phyloP scores from a whole-genome alignment of 2,329 filamentous ascomycete genomes.

The Colletotrichum salicis region DNA sequence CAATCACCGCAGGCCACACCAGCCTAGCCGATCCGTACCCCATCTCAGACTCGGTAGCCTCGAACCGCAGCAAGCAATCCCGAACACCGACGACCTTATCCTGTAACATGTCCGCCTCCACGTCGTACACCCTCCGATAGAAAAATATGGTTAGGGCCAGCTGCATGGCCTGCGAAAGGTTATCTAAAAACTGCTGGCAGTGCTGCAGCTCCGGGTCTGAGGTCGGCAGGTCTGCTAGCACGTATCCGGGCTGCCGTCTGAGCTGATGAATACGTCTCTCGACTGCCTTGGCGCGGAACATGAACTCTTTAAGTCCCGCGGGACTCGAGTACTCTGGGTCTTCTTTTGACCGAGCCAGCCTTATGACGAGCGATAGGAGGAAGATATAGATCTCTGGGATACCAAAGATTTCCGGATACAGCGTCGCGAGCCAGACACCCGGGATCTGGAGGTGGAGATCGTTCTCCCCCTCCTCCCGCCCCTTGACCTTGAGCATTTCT shows the following conservation, averaged over 20 bases:
- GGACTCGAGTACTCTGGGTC: neutral
- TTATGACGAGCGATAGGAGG: conserved; percentile 44
- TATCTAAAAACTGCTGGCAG: neutral
- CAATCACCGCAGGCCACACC: conserved; percentile 52
- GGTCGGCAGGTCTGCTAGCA: neutral
- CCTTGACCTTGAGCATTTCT: conserved; percentile 46
- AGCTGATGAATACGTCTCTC: neutral
- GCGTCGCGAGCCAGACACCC: conserved; percentile 47
- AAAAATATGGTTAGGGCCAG: neutral
- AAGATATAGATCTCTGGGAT: conserved; percentile 49
- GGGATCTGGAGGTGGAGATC: conserved; percentile 50
- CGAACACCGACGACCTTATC: conserved; percentile 44
- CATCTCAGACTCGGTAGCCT: conserved; percentile 38
- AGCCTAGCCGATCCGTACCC: conserved; percentile 44
- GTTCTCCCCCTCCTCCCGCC: conserved; percentile 50
- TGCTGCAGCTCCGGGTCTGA: neutral
- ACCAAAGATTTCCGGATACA: conserved; percentile 54
- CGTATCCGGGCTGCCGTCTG: neutral
- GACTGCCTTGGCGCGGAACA: neutral
- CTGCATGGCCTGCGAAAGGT: neutral
- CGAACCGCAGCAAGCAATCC: conserved; percentile 45
- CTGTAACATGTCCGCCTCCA: conserved; percentile 48
- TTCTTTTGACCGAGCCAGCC: neutral
- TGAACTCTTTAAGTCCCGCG: neutral
- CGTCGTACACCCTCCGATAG: conserved; percentile 35